Conservation (phyloP, 164 flowering plant genomes). For the Stephania cephalantha region DNA sequence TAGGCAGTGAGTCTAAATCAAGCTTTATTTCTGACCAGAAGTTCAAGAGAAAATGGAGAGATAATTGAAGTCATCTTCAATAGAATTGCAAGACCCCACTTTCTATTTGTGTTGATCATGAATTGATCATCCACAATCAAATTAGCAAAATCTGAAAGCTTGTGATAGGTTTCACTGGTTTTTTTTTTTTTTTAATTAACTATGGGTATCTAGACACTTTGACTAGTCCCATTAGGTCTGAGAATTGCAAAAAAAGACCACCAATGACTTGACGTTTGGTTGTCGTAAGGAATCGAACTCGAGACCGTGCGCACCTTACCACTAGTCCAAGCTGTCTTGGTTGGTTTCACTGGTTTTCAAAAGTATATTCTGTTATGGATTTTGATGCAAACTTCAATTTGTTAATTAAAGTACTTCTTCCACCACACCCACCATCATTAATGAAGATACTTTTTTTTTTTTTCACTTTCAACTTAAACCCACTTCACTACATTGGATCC, state of each 20-base stretch:
- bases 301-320: too few species aligned
- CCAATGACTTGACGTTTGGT: too few species aligned
- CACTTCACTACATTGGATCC: conserved; percentile 1
- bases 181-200: too few species aligned
- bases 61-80: conserved; percentile 1
- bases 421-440: neutral
- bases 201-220: too few species aligned
- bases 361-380: conserved; percentile 1
- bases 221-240: too few species aligned
- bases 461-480: neutral
- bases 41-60: neutral
- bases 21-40: conserved; percentile 1
- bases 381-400: neutral
- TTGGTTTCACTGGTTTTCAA: neutral
- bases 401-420: neutral
- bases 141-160: neutral
- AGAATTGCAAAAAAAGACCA: too few species aligned
- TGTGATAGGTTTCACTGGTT: neutral
- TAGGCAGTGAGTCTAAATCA: neutral
- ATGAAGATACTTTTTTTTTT: neutral
- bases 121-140: neutral
- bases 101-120: neutral
- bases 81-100: neutral
- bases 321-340: neutral
- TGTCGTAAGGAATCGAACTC: too few species aligned